Evolutionary conservation across 1,284 basidiomycete genomes (phyloP).

Genomic region (Boletus albobrunnescens): DNA sequence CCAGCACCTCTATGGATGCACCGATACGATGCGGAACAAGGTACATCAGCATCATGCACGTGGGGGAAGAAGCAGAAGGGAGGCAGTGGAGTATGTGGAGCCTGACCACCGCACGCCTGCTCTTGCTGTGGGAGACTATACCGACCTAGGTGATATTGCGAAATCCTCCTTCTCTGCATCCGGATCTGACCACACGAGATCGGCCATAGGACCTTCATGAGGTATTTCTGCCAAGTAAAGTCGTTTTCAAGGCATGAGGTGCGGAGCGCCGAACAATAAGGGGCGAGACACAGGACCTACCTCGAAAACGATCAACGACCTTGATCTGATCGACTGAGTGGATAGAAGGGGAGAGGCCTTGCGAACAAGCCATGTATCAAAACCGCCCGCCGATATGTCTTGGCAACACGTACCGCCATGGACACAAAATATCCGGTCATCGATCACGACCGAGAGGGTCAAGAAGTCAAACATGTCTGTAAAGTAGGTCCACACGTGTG

Average conservation of each 20-base stretch:
- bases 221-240: constrained; percentile 75
- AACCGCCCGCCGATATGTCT: neutral
- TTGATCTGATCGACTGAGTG: constrained; percentile 99
- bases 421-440: constrained; percentile 98
- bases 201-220: constrained; percentile 99
- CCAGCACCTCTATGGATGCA: constrained; percentile 77
- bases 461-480: constrained; percentile 99
- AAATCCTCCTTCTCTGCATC: constrained; percentile 99
- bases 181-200: constrained; percentile 99
- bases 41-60: constrained; percentile 6
- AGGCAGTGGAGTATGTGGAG: constrained; percentile 15
- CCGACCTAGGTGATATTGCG: constrained; percentile 93
- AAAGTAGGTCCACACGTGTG: constrained; percentile 98
- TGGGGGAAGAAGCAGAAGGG: constrained; percentile 3
- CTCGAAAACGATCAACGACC: constrained; percentile 96
- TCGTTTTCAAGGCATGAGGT: constrained; percentile 21
- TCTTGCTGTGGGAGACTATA: constrained; percentile 17
- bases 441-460: constrained; percentile 95
- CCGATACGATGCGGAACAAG: neutral
- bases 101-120: constrained; percentile 10
- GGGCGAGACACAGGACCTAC: constrained; percentile 32
- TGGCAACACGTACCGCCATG: constrained; percentile 70
- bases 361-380: constrained; percentile 5
- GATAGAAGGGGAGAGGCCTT: constrained; percentile 93
- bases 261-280: constrained; percentile 20